Evolutionary conservation across 129 eudicot genomes (phyloP).

Genomic region (Flaveria sonorensis): DNA sequence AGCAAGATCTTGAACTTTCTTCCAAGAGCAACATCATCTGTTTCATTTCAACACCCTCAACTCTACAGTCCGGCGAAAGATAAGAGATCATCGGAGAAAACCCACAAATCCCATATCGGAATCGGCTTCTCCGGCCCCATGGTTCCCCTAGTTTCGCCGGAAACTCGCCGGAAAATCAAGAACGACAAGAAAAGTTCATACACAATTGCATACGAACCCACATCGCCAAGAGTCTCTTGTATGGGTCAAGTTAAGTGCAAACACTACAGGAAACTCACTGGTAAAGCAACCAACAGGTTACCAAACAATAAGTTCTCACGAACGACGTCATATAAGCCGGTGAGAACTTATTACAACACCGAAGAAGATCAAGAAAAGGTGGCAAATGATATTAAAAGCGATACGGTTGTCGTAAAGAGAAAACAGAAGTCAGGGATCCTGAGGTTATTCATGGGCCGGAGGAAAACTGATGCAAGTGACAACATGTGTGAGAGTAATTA

Average conservation of each 20-base stretch:
- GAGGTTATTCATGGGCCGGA: conserved; percentile 17
- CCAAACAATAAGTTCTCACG: conserved; percentile 22
- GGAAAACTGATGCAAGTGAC: background rate
- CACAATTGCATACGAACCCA: conserved; percentile 51
- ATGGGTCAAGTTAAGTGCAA: conserved; percentile 84
- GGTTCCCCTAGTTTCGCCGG: conserved; percentile 45
- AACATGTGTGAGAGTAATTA: conserved; percentile 27
- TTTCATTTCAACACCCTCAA: conserved; percentile 50
- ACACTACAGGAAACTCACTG: conserved; percentile 42
- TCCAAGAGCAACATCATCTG: conserved; percentile 54
- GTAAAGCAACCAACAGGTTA: background rate
- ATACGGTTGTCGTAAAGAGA: conserved; percentile 25
- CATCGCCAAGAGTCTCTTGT: conserved; percentile 79
- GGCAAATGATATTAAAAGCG: conserved; percentile 6
- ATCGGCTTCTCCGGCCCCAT: conserved; percentile 61
- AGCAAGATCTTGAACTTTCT: conserved; percentile 57
- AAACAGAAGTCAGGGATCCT: conserved; percentile 31
- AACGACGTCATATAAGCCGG: conserved; percentile 21
- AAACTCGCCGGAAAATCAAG: conserved; percentile 44
- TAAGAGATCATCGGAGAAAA: conserved; percentile 25
- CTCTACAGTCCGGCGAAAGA: conserved; percentile 55
- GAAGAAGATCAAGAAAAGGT: conserved; percentile 25
- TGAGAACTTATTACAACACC: conserved; percentile 18
- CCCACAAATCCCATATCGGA: conserved; percentile 44
- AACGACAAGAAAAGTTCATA: conserved; percentile 26